These are phyloP conservation scores for Cercospora brassicicola DNA, from an alignment of 2,329 filamentous ascomycete species.

Conservation along the genomic window DNA sequence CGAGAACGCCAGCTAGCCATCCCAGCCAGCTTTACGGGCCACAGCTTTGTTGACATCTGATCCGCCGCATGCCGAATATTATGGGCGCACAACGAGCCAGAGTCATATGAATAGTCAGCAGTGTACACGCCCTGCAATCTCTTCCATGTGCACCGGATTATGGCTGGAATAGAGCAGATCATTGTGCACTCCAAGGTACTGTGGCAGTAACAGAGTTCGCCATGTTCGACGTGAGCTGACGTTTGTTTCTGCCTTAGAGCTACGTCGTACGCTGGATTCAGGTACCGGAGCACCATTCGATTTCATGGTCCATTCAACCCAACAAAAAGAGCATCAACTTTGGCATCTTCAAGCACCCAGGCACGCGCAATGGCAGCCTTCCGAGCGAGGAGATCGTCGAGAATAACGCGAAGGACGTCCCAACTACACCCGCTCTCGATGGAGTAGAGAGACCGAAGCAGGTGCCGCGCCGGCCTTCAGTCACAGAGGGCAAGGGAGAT, in stretches of 20 bases:
- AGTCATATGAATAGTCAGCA: conserved; percentile 17
- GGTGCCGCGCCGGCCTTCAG: conserved; percentile 47
- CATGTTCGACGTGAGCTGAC: conserved; percentile 9
- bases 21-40: not conserved
- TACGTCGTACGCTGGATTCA: conserved; percentile 98
- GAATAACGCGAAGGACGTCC: conserved; percentile 38
- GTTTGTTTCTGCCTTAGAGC: conserved; percentile 58
- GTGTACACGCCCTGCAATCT: not conserved
- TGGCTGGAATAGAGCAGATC: conserved; percentile 95
- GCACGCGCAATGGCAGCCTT: conserved; percentile 60
- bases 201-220: not conserved
- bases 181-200: conserved; percentile 94
- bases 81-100: conserved; percentile 15
- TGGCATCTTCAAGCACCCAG: conserved; percentile 95
- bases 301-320: conserved; percentile 96
- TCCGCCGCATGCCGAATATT: conserved; percentile 16
- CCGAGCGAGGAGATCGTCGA: conserved; percentile 46
- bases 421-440: conserved; percentile 40
- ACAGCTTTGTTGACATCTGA: conserved; percentile 7
- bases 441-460: conserved; percentile 38
- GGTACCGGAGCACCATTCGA: conserved; percentile 83
- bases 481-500: conserved; percentile 56
- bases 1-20: not conserved
- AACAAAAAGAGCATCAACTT: conserved; percentile 99
- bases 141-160: conserved; percentile 41